These are phyloP conservation scores for Telfairia occidentalis DNA, from an alignment of 331 rosid genomes.

Conservation along the genomic window DNA sequence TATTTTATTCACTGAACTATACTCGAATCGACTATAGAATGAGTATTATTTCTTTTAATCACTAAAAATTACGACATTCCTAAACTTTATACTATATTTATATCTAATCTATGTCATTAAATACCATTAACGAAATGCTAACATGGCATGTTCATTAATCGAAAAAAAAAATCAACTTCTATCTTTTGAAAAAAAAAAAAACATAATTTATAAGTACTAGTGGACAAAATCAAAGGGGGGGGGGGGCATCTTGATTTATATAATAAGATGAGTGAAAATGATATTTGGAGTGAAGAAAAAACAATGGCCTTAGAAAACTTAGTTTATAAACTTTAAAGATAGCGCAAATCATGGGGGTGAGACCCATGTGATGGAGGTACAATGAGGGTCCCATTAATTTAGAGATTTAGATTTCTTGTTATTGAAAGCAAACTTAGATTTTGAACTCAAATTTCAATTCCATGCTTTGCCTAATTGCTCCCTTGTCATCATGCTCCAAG, in stretches of 20 bases:
- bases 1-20: too few relatives aligned
- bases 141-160: neutral
- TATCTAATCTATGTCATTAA: too few relatives aligned
- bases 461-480: constrained; percentile 10
- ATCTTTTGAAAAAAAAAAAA: too few relatives aligned
- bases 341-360: neutral
- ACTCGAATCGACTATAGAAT: too few relatives aligned
- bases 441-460: neutral
- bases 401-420: neutral
- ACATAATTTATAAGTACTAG: neutral
- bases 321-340: neutral
- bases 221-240: neutral
- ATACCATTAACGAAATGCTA: too few relatives aligned
- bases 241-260: neutral
- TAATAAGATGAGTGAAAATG: neutral
- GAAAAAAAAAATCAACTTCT: too few relatives aligned
- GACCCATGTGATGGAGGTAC: neutral
- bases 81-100: neutral
- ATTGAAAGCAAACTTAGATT: neutral
- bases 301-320: neutral
- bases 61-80: too few relatives aligned
- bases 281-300: neutral
- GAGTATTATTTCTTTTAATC: neutral
- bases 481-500: neutral
- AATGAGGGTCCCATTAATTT: constrained; percentile 1